Evolutionary conservation across 208 protist species (phyloP), one percentile per base, ranked within the genome.

Genomic region (Trypanosoma congolense): DNA sequence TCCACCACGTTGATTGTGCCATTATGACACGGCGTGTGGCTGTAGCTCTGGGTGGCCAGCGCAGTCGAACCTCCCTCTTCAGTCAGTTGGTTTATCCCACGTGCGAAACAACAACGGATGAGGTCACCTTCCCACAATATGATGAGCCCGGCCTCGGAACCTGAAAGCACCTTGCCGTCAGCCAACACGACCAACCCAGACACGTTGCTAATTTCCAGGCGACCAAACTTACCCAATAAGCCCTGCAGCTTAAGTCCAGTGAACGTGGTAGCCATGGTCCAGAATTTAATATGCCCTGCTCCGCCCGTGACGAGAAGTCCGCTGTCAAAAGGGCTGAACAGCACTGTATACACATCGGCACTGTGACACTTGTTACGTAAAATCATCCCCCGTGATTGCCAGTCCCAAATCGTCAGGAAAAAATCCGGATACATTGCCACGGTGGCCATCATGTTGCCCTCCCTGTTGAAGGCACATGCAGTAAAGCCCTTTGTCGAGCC

Each of bases 231-330:
- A 22, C 97, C 97, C 43, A 98, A 82, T 12, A 88, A 72, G 21
- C 97, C 94, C 51, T 98, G 87, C 16, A 99, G 80, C 65, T 99
- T 99, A 52, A 98, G 79, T 0, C 97, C 97, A 0, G 97, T 99
- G 73, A 99, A 99, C 18, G 97, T 99, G 24, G 88, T 65, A 0
- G 97, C 96, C 95, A 98, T 98, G 35, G 91, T 84, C 97, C 97
- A 99, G 65, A 98, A 99, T 48, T 97, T 97, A 49, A 99, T 96
- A 70, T 99, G 97, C 0, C 96, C 97, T 0, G 74, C 75, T 3
- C 97, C 97, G 12, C 87, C 90, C 1, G 95, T 98, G 38, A 92
- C 87, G 12, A 99, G 85, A 2, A 79, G 65, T 1, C 93, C 90
- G 57, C 94, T 90, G 65, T 96, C 82, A 53, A 87, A 90, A 12